Conservation (phyloP, 2,329 filamentous ascomycete genomes). For the Fonsecaea monophora region DNA sequence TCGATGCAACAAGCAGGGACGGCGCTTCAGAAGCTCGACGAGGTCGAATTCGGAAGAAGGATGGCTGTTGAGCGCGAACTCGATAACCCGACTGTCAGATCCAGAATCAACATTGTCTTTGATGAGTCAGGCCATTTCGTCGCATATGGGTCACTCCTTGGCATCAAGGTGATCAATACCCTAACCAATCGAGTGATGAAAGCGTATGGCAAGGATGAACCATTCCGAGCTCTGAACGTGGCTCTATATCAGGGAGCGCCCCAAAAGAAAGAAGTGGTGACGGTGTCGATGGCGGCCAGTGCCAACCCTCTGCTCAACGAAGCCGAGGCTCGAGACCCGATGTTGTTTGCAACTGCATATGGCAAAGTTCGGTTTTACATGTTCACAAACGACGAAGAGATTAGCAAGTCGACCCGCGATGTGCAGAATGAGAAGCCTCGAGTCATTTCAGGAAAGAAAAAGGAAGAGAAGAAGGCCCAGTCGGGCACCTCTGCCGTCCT, state of each 20-base stretch:
- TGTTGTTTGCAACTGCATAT: slow-evolving; percentile 81
- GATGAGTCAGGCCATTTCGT: slow-evolving; percentile 97
- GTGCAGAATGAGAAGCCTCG: slow-evolving; percentile 93
- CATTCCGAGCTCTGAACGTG: slow-evolving; percentile 81
- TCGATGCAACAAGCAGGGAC: slow-evolving; percentile 97
- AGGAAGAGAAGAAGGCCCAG: slow-evolving; percentile 67
- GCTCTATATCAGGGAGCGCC: slow-evolving; percentile 93
- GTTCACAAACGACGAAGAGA: slow-evolving; percentile 88
- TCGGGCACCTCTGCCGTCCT: slow-evolving; percentile 80
- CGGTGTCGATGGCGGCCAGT: slow-evolving; percentile 95
- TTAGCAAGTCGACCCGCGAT: slow-evolving; percentile 84
- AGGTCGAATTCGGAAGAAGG: slow-evolving; percentile 88
- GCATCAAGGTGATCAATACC: slow-evolving; percentile 94
- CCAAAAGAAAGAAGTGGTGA: slow-evolving; percentile 90
- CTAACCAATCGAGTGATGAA: slow-evolving; percentile 92
- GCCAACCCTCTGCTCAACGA: slow-evolving; percentile 91
- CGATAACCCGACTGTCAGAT: slow-evolving; percentile 70
- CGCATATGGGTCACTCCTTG: slow-evolving; percentile 88
- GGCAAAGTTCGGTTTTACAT: slow-evolving; percentile 95
- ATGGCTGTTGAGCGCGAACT: slow-evolving; percentile 86
- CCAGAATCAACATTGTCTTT: slow-evolving; percentile 85
- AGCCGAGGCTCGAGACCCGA: slow-evolving; percentile 87
- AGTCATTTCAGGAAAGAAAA: slow-evolving; percentile 60
- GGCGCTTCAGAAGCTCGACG: slow-evolving; percentile 78
- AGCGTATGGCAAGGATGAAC: slow-evolving; percentile 88